Evolutionary conservation across 495 filamentous ascomycete genomes (phyloP), one percentile per base, ranked within the genome.

Genomic region (Penicillium psychrofluorescens): DNA sequence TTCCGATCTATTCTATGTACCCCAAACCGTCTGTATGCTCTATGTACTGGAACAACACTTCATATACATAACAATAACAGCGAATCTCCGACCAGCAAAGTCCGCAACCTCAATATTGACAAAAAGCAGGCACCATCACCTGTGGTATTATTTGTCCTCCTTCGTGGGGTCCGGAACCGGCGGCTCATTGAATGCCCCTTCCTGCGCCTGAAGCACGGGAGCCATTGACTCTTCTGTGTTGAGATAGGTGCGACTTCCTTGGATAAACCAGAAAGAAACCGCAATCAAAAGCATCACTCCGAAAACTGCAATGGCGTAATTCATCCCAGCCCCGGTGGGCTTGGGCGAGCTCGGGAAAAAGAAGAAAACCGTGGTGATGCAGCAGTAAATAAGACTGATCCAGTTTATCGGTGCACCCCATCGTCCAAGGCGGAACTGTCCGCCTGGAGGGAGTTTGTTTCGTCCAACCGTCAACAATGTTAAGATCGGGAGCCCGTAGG

Each of bases 271-370:
- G 41, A 72, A 72, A 5, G 52, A 56, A 7, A 70, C 16, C 1
- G 69, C 52, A 49, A 70, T 65, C 2, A 70, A 61, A 31, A 72
- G 52, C 68, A 72, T 72, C 11, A 71, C 68, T 0, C 68, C 68
- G 45, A 71, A 72, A 5, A 72, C 69, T 0, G 58, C 69, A 49
- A 72, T 70, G 8, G 69, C 69, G 29, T 67, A 72, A 35, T 72
- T 72, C 69, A 71, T 72, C 16, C 70, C 66, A 11, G 56, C 48
- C 0, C 64, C 54, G 0, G 61, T 46, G 0, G 69, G 69, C 22
- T 64, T 62, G n/a, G 69, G 62, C 7, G 40, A 49, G 2, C 57
- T 49, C 0, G 69, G 69, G 45, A 72, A 72, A 45, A 72, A 62
- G 54, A 72, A 72, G 40, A 72, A 72, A 0, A 72, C 53, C 0